Evolutionary conservation across 805 yeast genomes (phyloP).

Genomic region (Candida broadrunensis): DNA sequence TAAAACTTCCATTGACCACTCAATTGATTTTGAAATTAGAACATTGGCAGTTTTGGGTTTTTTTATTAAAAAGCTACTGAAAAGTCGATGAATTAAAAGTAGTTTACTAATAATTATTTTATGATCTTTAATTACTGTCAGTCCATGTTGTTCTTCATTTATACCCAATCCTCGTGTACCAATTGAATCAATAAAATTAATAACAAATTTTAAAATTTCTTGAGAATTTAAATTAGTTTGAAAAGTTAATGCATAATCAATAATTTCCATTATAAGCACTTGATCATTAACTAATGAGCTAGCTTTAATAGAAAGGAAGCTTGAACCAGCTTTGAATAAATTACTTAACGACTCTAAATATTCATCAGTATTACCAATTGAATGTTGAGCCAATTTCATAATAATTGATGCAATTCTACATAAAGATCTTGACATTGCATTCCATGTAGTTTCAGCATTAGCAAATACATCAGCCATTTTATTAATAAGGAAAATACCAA

Average conservation of each 20-base stretch:
- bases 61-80: conserved; percentile 35
- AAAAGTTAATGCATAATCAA: conserved; percentile 53
- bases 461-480: conserved; percentile 46
- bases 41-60: conserved; percentile 23
- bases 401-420: conserved; percentile 58
- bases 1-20: conserved; percentile 59
- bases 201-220: conserved; percentile 39
- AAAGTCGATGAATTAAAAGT: conserved; percentile 56
- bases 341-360: conserved; percentile 26
- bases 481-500: conserved; percentile 51
- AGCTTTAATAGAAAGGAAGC: conserved; percentile 47
- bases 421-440: conserved; percentile 57
- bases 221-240: conserved; percentile 34
- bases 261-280: conserved; percentile 54
- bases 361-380: conserved; percentile 21
- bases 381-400: conserved; percentile 35
- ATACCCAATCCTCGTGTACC: conserved; percentile 57
- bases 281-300: conserved; percentile 58
- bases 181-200: conserved; percentile 49
- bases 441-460: conserved; percentile 56
- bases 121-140: conserved; percentile 43
- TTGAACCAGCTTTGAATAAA: conserved; percentile 37
- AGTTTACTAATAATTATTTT: conserved; percentile 55
- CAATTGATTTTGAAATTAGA: conserved; percentile 46
- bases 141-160: conserved; percentile 29